phyloP scores from a whole-genome alignment of 1,139 yeast genomes.

The Yamadazyma dushanensis region DNA sequence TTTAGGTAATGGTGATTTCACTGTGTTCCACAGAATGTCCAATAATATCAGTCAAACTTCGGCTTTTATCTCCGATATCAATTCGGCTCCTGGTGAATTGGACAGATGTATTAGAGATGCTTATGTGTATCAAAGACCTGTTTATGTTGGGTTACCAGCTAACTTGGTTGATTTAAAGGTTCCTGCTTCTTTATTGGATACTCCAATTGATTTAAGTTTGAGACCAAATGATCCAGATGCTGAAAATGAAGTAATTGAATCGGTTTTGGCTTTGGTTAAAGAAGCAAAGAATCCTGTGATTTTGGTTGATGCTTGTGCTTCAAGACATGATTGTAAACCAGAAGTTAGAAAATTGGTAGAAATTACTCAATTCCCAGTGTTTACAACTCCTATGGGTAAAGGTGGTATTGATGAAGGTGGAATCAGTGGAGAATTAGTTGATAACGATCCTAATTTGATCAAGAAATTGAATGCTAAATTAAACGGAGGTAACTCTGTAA shows the following conservation, averaged over 20 bases:
- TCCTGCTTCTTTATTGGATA: conserved; percentile 53
- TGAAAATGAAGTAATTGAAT: conserved; percentile 68
- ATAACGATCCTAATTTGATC: conserved; percentile 28
- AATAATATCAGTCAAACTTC: conserved; percentile 67
- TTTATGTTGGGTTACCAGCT: conserved; percentile 80
- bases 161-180: conserved; percentile 70
- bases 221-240: conserved; percentile 67
- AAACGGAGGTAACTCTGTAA: conserved; percentile 24
- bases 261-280: conserved; percentile 51
- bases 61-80: conserved; percentile 60
- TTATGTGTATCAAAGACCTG: conserved; percentile 74
- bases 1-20: conserved; percentile 47
- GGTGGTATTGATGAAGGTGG: conserved; percentile 70
- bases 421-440: conserved; percentile 27
- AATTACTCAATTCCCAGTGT: conserved; percentile 76
- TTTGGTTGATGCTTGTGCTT: conserved; percentile 85
- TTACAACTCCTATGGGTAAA: conserved; percentile 91
- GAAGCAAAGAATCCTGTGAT: conserved; percentile 69
- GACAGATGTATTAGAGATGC: conserved; percentile 78
- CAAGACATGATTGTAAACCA: conserved; percentile 66
- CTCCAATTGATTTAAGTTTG: conserved; percentile 63
- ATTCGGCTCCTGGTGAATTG: conserved; percentile 64
- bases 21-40: conserved; percentile 52
- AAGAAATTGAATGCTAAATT: conserved; percentile 26
- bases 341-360: conserved; percentile 67